Conservation (phyloP, 1,284 basidiomycete species). For the Cryptococcus sp. region DNA sequence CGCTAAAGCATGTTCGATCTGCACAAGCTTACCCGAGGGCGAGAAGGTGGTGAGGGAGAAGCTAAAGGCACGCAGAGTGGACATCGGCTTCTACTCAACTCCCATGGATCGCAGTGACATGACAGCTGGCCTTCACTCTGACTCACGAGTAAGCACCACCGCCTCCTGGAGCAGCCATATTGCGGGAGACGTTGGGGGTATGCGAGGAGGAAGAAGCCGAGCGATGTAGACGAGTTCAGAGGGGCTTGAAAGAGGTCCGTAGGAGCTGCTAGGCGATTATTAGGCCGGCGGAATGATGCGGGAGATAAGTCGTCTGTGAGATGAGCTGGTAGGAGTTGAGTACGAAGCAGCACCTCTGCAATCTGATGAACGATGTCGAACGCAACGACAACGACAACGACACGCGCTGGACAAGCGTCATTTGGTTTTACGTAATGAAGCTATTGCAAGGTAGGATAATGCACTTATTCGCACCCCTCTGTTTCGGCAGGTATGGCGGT, state of each 20-base stretch:
- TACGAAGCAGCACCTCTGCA: too few relatives aligned
- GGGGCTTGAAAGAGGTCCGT: background rate
- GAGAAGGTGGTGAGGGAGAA: constrained; percentile 99
- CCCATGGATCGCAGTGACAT: background rate
- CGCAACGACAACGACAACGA: too few relatives aligned
- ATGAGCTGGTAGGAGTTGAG: too few relatives aligned
- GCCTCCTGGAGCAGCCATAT: constrained; percentile 53
- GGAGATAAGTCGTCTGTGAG: too few relatives aligned
- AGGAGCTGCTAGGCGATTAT: background rate
- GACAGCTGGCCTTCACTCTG: background rate
- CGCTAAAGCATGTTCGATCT: constrained; percentile 99
- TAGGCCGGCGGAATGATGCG: too few relatives aligned
- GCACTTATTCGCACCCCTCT: too few relatives aligned
- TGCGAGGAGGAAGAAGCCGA: background rate
- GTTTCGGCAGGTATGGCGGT: too few relatives aligned
- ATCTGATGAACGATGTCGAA: too few relatives aligned
- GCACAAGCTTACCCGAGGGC: constrained; percentile 95
- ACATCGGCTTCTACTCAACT: background rate
- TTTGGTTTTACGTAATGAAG: too few relatives aligned
- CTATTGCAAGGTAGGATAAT: too few relatives aligned
- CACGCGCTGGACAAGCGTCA: too few relatives aligned
- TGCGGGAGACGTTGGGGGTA: background rate
- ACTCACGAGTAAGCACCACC: constrained; percentile 55
- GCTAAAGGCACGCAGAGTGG: too few relatives aligned
- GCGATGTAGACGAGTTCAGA: background rate